phyloP scores from a whole-genome alignment of 1,284 basidiomycete species.

The Moesziomyces parantarcticus region DNA sequence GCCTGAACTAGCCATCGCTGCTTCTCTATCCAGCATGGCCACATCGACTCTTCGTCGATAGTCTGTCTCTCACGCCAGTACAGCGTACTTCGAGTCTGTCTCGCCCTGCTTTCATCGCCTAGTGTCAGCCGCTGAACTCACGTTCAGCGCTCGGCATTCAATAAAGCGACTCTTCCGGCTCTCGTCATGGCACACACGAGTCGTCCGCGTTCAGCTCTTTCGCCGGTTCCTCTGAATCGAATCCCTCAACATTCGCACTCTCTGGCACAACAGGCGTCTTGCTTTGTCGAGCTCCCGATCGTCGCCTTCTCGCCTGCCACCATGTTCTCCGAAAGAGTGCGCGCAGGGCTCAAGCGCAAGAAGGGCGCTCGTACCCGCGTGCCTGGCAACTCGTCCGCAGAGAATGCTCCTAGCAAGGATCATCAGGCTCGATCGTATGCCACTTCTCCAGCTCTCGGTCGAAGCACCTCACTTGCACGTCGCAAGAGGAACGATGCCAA shows the following conservation, averaged over 20 bases:
- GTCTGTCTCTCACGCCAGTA: background rate
- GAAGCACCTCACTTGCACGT: background rate
- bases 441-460: background rate
- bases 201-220: conserved; percentile 20
- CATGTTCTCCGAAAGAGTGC: conserved; percentile 24
- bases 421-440: background rate
- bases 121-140: too few species aligned
- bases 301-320: conserved; percentile 7
- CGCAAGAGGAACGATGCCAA: conserved; percentile 14
- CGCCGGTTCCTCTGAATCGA: conserved; percentile 4
- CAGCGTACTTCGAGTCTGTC: background rate
- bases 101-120: too few species aligned
- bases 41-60: background rate
- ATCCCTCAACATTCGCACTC: conserved; percentile 16
- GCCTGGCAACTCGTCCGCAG: background rate
- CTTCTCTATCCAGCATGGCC: background rate
- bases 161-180: background rate
- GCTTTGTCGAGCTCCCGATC: conserved; percentile 29
- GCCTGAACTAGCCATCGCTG: too few species aligned
- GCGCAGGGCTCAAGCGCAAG: conserved; percentile 47
- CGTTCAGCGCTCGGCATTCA: too few species aligned
- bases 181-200: conserved; percentile 33
- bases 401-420: background rate
- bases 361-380: conserved; percentile 27
- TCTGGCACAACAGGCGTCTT: conserved; percentile 10